These are phyloP conservation scores for Leishmania tropica DNA, from an alignment of 208 protist species.

Conservation along the genomic window DNA sequence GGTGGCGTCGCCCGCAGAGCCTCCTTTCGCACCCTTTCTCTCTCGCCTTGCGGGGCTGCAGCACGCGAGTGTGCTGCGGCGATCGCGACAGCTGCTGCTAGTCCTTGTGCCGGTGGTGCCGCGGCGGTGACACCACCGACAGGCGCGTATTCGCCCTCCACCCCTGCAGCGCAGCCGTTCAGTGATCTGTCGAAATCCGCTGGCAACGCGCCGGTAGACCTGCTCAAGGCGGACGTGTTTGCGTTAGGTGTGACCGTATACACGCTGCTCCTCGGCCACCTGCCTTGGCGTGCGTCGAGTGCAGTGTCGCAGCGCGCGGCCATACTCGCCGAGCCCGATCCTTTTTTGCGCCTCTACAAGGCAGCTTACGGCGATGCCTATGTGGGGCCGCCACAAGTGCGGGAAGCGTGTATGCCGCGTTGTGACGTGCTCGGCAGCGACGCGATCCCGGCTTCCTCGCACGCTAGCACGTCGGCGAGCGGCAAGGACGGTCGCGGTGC, in stretches of 20 bases:
- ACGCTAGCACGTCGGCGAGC: background rate
- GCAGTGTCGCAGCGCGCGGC: conserved; percentile 51
- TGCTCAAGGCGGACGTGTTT: conserved; percentile 80
- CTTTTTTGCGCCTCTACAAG: conserved; percentile 46
- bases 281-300: conserved; percentile 55
- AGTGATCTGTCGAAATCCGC: background rate
- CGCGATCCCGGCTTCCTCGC: background rate
- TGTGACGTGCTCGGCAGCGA: background rate
- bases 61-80: background rate
- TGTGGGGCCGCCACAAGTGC: conserved; percentile 13
- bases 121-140: background rate
- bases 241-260: conserved; percentile 69
- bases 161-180: background rate
- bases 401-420: background rate
- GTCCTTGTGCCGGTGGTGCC: background rate
- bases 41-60: background rate
- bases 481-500: background rate
- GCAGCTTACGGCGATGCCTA: conserved; percentile 36
- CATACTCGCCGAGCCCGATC: conserved; percentile 48
- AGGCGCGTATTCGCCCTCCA: background rate
- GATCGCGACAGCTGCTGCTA: background rate
- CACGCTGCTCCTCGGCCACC: conserved; percentile 63
- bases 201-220: conserved; percentile 30
- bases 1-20: background rate
- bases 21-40: background rate